Evolutionary conservation across 2,329 filamentous ascomycete genomes (phyloP).

Genomic region (Berkeleyomyces rouxiae): DNA sequence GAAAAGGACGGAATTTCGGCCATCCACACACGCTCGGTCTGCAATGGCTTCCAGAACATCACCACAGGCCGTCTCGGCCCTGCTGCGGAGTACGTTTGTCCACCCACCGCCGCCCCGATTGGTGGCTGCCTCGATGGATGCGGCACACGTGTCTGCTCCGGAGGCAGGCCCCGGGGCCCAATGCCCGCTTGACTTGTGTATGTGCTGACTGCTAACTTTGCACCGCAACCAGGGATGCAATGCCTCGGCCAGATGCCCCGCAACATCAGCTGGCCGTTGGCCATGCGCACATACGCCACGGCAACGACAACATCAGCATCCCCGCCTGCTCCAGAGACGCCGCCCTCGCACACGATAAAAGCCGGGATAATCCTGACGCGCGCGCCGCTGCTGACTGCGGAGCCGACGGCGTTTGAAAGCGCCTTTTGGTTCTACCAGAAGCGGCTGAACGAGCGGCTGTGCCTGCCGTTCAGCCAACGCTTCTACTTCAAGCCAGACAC

Average conservation of each 20-base stretch:
- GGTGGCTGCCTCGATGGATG: background rate
- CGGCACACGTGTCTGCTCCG: background rate
- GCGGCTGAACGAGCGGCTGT: conserved; percentile 81
- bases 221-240: conserved; percentile 3
- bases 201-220: background rate
- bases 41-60: conserved; percentile 3
- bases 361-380: conserved; percentile 72
- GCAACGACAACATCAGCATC: conserved; percentile 16
- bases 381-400: conserved; percentile 69
- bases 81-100: conserved; percentile 7
- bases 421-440: conserved; percentile 95
- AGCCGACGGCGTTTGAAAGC: conserved; percentile 75
- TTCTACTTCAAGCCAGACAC: conserved; percentile 94
- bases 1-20: background rate
- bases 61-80: conserved; percentile 4
- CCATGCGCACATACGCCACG: conserved; percentile 19
- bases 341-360: conserved; percentile 31
- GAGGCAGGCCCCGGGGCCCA: background rate
- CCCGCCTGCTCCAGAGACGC: conserved; percentile 11
- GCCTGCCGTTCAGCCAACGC: conserved; percentile 70
- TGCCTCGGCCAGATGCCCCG: conserved; percentile 1
- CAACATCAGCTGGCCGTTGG: background rate
- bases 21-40: background rate
- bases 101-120: background rate
- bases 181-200: background rate